Evolutionary conservation across 495 filamentous ascomycete genomes (phyloP).

Genomic region (Chlorociboria aeruginascens): DNA sequence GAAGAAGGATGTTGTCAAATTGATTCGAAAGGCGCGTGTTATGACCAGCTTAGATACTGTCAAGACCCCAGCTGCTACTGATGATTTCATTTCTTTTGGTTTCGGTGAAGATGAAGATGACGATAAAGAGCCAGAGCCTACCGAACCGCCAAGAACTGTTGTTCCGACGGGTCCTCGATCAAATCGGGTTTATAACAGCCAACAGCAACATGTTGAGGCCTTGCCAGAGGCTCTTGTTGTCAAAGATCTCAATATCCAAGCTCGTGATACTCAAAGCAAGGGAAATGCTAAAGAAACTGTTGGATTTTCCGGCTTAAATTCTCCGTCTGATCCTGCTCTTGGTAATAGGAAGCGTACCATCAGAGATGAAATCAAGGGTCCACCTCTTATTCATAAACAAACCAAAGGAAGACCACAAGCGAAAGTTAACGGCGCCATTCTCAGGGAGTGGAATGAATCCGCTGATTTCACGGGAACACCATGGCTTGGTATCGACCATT

Average conservation of each 20-base stretch:
- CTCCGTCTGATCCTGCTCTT: constrained; percentile 25
- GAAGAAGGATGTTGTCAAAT: constrained; percentile 70
- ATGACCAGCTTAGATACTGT: constrained; percentile 24
- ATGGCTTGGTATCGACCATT: constrained; percentile 46
- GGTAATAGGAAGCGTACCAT: constrained; percentile 57
- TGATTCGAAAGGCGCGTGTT: constrained; percentile 76
- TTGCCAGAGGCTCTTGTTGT: neutral
- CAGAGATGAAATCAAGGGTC: constrained; percentile 50
- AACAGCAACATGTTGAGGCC: constrained; percentile 17
- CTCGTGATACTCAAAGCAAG: neutral
- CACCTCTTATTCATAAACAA: constrained; percentile 31
- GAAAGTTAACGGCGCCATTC: constrained; percentile 32
- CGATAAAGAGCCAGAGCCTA: constrained; percentile 3
- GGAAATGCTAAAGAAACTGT: neutral
- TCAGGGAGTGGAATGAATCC: constrained; percentile 41
- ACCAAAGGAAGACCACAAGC: constrained; percentile 22
- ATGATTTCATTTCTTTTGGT: constrained; percentile 79
- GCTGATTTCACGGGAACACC: constrained; percentile 38
- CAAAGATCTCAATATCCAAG: neutral
- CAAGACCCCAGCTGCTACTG: constrained; percentile 42
- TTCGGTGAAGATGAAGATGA: constrained; percentile 39
- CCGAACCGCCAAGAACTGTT: neutral
- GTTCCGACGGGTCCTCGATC: constrained; percentile 23
- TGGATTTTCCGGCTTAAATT: neutral
- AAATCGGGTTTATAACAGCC: constrained; percentile 21